Evolutionary conservation across 2,329 filamentous ascomycete genomes (phyloP), one percentile per base, ranked within the genome.

Genomic region (Beauveria varroae): DNA sequence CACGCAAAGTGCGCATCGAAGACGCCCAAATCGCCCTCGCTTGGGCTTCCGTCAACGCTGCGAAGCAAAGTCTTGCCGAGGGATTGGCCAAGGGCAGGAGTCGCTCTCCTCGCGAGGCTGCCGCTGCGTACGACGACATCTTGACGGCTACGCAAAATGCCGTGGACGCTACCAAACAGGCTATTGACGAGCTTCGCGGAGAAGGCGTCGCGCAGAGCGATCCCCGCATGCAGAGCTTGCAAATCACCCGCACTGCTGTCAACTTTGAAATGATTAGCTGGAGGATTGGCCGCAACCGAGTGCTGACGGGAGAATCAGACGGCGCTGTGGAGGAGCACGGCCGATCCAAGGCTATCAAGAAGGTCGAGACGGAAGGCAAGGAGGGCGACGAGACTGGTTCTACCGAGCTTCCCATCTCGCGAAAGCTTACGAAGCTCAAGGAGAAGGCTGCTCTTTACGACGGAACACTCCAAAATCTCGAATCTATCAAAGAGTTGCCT

Each of bases 231-330:
- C 95, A 99, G 75, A 87, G 92, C 67, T 78, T 99, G 51, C 93
- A 96, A 67, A 89, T 99, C 62, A 96, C 93, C 3, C 88, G 90
- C 64, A 96, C 96, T 0, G 92, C 93, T 1, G 91, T 98, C 61
- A 96, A 95, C 74, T 98, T 96, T 73, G 90, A 91, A 66, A 86
- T 97, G 74, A 89, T 99, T 61, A 93, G 91, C 70, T 98, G 93
- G 93, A 85, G 95, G 72, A 90, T 98, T 65, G 93, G 93, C 28
- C 87, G 95, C 53, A 98, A 99, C 74, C 83, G 95, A 59, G 88
- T 96, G 0, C 78, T 99, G 64, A 90, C 91, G 57, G 93, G 93
- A n/a, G 78, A 84, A 7, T 81, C 89, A 60, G 93, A 98, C 67
- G 93, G 93, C 3, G 82, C 90, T 18, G 73, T 81, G 18, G 74